Evolutionary conservation across 495 filamentous ascomycete species (phyloP).

Genomic region (Penicillium silybi): DNA sequence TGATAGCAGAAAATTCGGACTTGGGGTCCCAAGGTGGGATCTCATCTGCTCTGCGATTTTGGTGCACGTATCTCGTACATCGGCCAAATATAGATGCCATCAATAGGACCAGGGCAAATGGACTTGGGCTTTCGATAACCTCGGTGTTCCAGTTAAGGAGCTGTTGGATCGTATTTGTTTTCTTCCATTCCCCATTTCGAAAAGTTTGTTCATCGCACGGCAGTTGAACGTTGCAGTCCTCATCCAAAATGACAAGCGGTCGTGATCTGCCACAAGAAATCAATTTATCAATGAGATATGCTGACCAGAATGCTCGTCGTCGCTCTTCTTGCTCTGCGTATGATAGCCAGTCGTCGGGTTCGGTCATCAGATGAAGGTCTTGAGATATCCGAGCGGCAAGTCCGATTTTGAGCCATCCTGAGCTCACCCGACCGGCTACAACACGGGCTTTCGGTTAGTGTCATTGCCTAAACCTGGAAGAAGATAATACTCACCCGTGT

Average conservation of each 20-base stretch:
- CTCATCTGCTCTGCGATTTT: conserved; percentile 9
- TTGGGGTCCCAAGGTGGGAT: conserved; percentile 32
- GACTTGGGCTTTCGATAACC: conserved; percentile 15
- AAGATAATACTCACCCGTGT: conserved; percentile 25
- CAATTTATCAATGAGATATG: conserved; percentile 28
- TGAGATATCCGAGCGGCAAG: conserved; percentile 29
- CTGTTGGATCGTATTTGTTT: conserved; percentile 22
- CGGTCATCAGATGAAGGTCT: conserved; percentile 26
- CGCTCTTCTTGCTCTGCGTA: conserved; percentile 28
- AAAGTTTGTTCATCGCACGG: conserved; percentile 28
- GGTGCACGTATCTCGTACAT: conserved; percentile 26
- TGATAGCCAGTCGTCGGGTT: conserved; percentile 17
- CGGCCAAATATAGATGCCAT: conserved; percentile 27
- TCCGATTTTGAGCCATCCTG: conserved; percentile 31
- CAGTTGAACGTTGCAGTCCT: conserved; percentile 26
- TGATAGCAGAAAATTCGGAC: conserved; percentile 25
- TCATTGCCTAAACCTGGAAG: background rate
- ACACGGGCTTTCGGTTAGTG: background rate
- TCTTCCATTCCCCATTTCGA: conserved; percentile 13
- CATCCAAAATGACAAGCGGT: conserved; percentile 25
- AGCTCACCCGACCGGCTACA: conserved; percentile 23
- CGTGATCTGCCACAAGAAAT: conserved; percentile 27
- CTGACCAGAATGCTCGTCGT: conserved; percentile 30
- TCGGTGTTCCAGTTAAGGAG: conserved; percentile 18
- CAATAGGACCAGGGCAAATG: conserved; percentile 23